Base-by-base conservation (phyloP, 2,329 filamentous ascomycete species). In the Claviceps spartinae region DNA sequence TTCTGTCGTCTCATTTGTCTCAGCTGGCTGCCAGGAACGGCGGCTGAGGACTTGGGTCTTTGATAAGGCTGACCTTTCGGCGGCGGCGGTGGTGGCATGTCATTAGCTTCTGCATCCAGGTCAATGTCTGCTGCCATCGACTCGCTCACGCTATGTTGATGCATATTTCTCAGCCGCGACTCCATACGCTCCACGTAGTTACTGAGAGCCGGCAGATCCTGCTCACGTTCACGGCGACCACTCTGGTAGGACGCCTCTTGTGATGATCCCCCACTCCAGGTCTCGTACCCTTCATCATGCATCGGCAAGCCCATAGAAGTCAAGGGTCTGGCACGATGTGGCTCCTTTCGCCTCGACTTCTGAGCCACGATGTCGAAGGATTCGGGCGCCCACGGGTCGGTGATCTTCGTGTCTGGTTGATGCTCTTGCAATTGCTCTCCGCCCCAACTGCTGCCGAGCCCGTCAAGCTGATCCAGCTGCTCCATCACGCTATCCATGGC, bases 401-500 rank as follows among this genome's bases (percentile, higher is more conserved):
- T 67, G 0, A 78, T 72, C 13, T 37, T n/a, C 0, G 76, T 71
- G 43, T 80, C 74, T 1, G 80, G 76, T 30, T 78, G 75, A 16
- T 11, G 22, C 18, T 30, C 18, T 37, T 47, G 38, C 11, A 43
- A 44, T 30, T 52, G 41, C 37, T 78, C 75, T 61, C 56, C 73
- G 22, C 76, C 70, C 52, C 76, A 75, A 43, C 78, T 72, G 59
- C 83, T 73, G 18, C 84, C 61, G 0, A 65, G 52, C 6, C 62
- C 62, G 22, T 64, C 66, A 74, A 98, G 87, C 54, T 90, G 89
- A 63, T 95, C 85, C 44, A 98, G 69, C 52, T 93, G 94, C 58
- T 93, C 88, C 81, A 97, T 96, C 4, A 98, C 90, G 66, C 94
- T 91, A 63, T 97, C 91, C 89, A 98, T 98, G 1, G 93, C 93